Percentiles rank a stretch among this genome's conserved stretches.
Conservation (phyloP, 441 rosid genomes). For the Theobroma grandiflorum region DNA sequence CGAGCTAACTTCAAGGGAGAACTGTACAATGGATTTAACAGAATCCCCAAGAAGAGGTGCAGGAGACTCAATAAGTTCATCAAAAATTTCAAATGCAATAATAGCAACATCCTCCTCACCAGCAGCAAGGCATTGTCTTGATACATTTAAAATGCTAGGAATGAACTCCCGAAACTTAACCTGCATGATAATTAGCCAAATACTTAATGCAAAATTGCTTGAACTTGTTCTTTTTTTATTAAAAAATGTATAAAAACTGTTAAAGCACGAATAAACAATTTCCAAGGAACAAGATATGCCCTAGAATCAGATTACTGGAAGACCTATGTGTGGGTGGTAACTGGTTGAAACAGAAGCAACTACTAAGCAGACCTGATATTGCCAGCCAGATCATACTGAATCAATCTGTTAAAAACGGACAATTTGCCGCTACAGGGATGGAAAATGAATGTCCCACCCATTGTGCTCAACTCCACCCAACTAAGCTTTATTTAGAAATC, state of each 20-base stretch:
- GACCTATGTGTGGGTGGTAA: not conserved
- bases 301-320: slow-evolving; percentile 12
- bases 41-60: slow-evolving; percentile 99
- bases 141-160: slow-evolving; percentile 95
- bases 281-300: not conserved
- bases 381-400: not conserved
- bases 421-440: not conserved
- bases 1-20: slow-evolving; percentile 98
- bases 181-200: slow-evolving; percentile 49
- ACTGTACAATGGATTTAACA: slow-evolving; percentile 93
- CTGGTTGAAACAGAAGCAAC: not conserved
- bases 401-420: not conserved
- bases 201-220: not conserved
- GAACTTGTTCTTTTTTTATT: not conserved
- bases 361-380: not conserved
- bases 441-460: not conserved
- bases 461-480: not conserved
- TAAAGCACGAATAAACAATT: not conserved
- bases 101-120: slow-evolving; percentile 99
- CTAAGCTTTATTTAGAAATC: not conserved
- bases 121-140: slow-evolving; percentile 91
- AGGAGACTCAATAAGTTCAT: slow-evolving; percentile 98
- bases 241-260: not conserved
- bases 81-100: slow-evolving; percentile 99
- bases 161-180: slow-evolving; percentile 96